phyloP scores from a whole-genome alignment of 2,329 filamentous ascomycete species.

The Sporothrix curviconia region DNA sequence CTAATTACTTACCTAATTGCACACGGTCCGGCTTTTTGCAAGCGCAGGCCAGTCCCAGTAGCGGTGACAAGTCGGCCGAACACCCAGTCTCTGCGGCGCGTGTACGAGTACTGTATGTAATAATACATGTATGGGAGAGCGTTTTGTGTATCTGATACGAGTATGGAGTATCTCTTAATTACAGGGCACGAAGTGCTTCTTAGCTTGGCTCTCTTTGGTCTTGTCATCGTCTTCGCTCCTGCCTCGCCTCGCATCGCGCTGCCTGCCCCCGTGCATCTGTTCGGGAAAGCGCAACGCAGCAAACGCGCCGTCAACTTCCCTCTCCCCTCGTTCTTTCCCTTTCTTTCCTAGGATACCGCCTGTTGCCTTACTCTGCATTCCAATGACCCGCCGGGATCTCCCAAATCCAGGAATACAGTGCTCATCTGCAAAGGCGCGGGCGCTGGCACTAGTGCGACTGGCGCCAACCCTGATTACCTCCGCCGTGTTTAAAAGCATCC shows the following conservation, averaged over 20 bases:
- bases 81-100: too few relatives aligned
- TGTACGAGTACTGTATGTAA: too few relatives aligned
- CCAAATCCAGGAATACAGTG: constrained; percentile 1
- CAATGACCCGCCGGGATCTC: neutral
- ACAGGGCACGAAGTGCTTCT: neutral
- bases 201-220: neutral
- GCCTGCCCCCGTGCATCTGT: too few relatives aligned
- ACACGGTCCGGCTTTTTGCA: neutral
- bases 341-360: neutral
- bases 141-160: too few relatives aligned
- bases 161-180: neutral
- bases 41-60: too few relatives aligned
- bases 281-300: neutral
- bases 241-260: neutral
- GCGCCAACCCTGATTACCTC: constrained; percentile 4
- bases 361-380: constrained; percentile 7
- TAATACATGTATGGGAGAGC: too few relatives aligned
- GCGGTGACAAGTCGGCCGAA: too few relatives aligned
- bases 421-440: neutral
- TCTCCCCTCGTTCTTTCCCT: neutral
- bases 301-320: neutral
- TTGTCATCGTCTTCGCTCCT: neutral
- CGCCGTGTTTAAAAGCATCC: constrained; percentile 17
- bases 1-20: constrained; percentile 2
- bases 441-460: constrained; percentile 10